These are phyloP conservation scores for Lepidopterella palustris DNA, from an alignment of 495 filamentous ascomycete species.

Conservation along the genomic window DNA sequence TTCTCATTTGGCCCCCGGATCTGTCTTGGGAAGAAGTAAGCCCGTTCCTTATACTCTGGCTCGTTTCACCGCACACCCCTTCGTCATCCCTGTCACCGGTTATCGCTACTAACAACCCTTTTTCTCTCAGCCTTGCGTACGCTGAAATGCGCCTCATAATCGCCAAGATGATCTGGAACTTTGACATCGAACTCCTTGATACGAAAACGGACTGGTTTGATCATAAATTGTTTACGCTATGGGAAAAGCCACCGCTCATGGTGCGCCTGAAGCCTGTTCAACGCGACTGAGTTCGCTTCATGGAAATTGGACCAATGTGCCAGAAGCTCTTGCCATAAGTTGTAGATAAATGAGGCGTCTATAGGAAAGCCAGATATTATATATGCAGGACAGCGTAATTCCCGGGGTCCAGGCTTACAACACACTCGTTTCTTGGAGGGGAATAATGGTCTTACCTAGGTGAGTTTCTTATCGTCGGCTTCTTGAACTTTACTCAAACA, in stretches of 20 bases:
- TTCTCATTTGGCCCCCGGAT: constrained; percentile 31
- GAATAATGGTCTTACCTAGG: no score
- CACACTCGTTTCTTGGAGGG: no score
- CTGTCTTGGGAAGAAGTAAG: constrained; percentile 32
- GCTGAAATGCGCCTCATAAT: constrained; percentile 48
- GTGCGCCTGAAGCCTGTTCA: constrained; percentile 17
- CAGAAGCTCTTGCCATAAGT: no score
- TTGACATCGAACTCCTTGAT: constrained; percentile 43
- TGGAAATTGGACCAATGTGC: no score
- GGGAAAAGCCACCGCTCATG: constrained; percentile 29
- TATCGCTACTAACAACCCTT: no score
- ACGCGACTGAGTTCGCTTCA: neutral
- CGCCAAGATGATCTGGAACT: constrained; percentile 47
- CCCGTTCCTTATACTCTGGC: constrained; percentile 5
- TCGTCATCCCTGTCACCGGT: neutral
- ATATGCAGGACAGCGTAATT: no score
- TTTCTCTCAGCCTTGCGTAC: constrained; percentile 39
- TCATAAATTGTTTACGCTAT: constrained; percentile 36
- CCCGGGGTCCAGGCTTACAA: no score
- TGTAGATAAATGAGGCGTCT: no score
- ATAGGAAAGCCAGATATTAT: no score
- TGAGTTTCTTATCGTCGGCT: no score
- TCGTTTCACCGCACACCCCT: neutral
- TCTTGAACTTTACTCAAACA: no score
- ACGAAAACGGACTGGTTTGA: constrained; percentile 37